Base-by-base conservation (phyloP, 495 filamentous ascomycete genomes). In the Penicillium longicatenatum region DNA sequence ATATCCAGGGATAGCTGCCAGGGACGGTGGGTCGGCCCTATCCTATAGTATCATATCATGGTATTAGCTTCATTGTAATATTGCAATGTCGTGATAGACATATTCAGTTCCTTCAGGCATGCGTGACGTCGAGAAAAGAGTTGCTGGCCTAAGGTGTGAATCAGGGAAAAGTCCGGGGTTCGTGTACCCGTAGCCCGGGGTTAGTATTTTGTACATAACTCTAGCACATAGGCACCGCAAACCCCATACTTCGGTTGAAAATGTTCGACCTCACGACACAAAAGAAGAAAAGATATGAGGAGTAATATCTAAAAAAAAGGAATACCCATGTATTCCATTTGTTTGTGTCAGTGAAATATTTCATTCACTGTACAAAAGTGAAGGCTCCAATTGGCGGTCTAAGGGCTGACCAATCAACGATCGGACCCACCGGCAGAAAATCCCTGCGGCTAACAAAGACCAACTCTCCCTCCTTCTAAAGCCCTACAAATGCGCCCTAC, bases 401-500 rank as follows among this genome's bases (percentile, higher is more conserved):
- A 7, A 11, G 12, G 24, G 29, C 24, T 37, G 42, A 37, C 51
- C 50, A 50, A 54, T 52, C 16, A 30, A 22, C 17, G 42, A 14
- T 49, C 53, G 8, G 24, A 4, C 45, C 49, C 49, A 39, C 39
- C 52, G 62, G 64, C 61, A 65, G 51, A 71, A 70, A 70, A 68
- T 65, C 57, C 56, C 31, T 54, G 58, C 59, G 50, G 59, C 54
- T 44, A 48, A 56, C 24, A 48, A 30, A 48, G 45, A 48, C 54
- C 61, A 55, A 35, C 49, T 48, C 58, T 61, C 57, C 55, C 51
- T 60, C 52, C 54, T 30, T 22, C 54, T n/a, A 47, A 64, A 64
- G 68, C 63, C 65, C 63, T 70, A 65, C 63, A 62, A 61, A 68
- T 67, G 74, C 74, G 77, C 77, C 77, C 77, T 79, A 76, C 66